Percentiles rank a stretch among this genome's conserved stretches.
phyloP scores from a whole-genome alignment of 495 filamentous ascomycete genomes.

The Penicillium dipodomyicola region DNA sequence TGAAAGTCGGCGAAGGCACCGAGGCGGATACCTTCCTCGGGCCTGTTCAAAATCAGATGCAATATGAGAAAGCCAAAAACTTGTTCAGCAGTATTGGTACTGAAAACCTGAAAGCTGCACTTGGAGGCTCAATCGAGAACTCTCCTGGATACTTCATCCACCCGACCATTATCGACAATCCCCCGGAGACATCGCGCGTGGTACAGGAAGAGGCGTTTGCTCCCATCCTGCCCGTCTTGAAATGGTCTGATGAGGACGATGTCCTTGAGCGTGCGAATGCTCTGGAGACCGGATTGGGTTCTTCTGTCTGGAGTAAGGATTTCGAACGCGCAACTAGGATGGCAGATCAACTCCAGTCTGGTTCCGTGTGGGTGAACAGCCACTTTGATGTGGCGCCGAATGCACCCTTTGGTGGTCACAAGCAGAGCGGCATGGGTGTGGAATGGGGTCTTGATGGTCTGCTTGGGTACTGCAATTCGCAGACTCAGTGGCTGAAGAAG shows the following conservation, averaged over 20 bases:
- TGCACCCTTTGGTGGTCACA: constrained; percentile 61
- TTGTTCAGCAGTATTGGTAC: constrained; percentile 48
- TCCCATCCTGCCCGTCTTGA: constrained; percentile 56
- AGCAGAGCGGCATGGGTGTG: constrained; percentile 63
- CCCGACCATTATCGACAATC: constrained; percentile 59
- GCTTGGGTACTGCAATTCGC: constrained; percentile 58
- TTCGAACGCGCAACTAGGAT: constrained; percentile 48
- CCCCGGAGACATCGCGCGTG: constrained; percentile 51
- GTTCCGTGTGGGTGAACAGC: constrained; percentile 58
- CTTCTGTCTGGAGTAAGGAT: constrained; percentile 56
- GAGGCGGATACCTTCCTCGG: constrained; percentile 45
- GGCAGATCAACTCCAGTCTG: constrained; percentile 51
- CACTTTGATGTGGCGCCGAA: constrained; percentile 49
- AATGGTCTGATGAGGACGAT: constrained; percentile 57
- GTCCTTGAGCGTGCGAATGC: constrained; percentile 57
- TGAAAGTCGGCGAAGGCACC: constrained; percentile 49
- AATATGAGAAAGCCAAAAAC: constrained; percentile 54
- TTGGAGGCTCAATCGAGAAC: constrained; percentile 33
- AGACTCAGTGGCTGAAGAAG: constrained; percentile 31
- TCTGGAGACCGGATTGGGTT: constrained; percentile 54
- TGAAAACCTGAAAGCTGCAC: constrained; percentile 43
- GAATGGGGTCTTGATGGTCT: constrained; percentile 61
- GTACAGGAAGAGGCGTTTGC: constrained; percentile 50
- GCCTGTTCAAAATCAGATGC: constrained; percentile 60
- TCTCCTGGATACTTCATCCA: constrained; percentile 52